Base-by-base conservation (phyloP, 768 basidiomycete genomes). In the Xerocomus potaroensis region DNA sequence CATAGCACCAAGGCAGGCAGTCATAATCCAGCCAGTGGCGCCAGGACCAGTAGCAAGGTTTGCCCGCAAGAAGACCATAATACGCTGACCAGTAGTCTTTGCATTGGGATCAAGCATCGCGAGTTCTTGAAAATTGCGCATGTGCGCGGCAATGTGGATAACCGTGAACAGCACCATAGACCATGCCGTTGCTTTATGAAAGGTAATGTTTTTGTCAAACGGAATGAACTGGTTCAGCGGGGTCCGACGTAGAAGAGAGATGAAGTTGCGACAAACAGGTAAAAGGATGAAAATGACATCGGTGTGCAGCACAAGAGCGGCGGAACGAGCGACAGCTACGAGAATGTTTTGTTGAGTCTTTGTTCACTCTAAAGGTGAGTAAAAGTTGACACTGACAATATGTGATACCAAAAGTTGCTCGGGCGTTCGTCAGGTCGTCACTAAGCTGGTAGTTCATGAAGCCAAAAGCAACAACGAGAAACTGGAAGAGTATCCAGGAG, bases 281-380 rank as follows among this genome's bases (percentile, higher is more conserved):
- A 98, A 79, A 41, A 97, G 81, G 66, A 98, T 93, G 73, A 95
- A 90, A 53, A 90, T 81, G 49, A 91, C 84, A 68, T 96, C 90
- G 58, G 95, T 76, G 58, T 96, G 91, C 8, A 96, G 79, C 41
- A 94, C 81, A 36, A 96, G 82, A 5, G 94, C 95, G 34, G 93
- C 87, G 3, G 84, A 69, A 66, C 92, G 84, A 39, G 94, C 92
- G 55, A 90, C 86, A 35, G 83, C 92, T 94, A 38, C 3, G 26
- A 33, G 7, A 29, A 39, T 15, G 22, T 3, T 18, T 22, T 26
- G 18, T 54, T 10, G 15, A 45, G 44, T 27, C 5, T 7, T 31
- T 35, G 41, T 34, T 43, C n/a, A n/a, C n/a, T n/a, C n/a, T 6
- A 27, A 31, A 32, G 22, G 8, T 8, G 22, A 22, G n/a, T n/a